phyloP scores from a whole-genome alignment of 169 alveolate species.

The Cryptosporidium ryanae region DNA sequence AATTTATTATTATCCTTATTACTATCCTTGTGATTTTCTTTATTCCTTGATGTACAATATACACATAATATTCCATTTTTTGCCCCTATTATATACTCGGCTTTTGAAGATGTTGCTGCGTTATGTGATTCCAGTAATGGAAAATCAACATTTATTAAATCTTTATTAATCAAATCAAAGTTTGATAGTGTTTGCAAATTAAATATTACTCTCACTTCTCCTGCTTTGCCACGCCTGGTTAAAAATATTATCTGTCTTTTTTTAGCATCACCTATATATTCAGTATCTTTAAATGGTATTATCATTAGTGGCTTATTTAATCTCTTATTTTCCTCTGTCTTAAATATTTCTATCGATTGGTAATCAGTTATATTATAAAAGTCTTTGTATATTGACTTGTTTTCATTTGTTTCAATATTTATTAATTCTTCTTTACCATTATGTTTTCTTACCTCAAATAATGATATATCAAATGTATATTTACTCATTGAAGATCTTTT shows the following conservation, averaged over 20 bases:
- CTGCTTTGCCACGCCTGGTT: constrained; percentile 70
- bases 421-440: constrained; percentile 35
- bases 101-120: constrained; percentile 64
- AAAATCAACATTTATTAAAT: constrained; percentile 59
- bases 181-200: constrained; percentile 63
- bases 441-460: constrained; percentile 19
- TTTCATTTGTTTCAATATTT: constrained; percentile 48
- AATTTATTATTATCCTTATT: not conserved
- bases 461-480: constrained; percentile 59
- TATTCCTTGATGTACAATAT: constrained; percentile 49
- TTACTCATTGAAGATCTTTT: constrained; percentile 65
- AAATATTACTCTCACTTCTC: constrained; percentile 59
- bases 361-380: constrained; percentile 62
- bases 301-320: constrained; percentile 47
- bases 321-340: not conserved
- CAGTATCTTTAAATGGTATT: constrained; percentile 73
- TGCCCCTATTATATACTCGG: constrained; percentile 67
- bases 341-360: constrained; percentile 68
- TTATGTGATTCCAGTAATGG: constrained; percentile 39
- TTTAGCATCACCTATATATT: constrained; percentile 57
- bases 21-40: no score
- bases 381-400: constrained; percentile 49
- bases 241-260: constrained; percentile 55
- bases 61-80: constrained; percentile 37
- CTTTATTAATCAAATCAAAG: constrained; percentile 56